Conservation (phyloP, 176 grass and related monocot genomes). For the Eleusine coracana region DNA sequence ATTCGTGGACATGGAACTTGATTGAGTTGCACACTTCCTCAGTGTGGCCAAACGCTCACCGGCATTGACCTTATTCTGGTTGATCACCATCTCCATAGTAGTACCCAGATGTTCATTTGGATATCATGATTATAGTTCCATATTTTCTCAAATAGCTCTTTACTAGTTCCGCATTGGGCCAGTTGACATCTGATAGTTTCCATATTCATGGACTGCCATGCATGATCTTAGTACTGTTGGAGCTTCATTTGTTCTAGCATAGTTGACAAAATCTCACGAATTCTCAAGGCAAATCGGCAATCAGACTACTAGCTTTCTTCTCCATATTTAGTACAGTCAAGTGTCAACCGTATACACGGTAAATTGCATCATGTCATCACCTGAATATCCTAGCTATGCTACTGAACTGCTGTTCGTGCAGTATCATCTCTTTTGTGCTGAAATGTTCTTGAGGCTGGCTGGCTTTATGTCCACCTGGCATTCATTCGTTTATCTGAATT, state of each 20-base stretch:
- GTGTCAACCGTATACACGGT: neutral
- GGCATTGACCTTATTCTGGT: too few relatives aligned
- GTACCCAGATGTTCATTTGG: too few relatives aligned
- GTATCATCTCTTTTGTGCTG: conserved; percentile 4
- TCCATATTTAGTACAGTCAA: neutral
- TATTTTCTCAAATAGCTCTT: too few relatives aligned
- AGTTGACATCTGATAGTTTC: too few relatives aligned
- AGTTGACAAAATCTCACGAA: neutral
- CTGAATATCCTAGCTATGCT: neutral
- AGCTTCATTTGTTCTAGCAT: neutral
- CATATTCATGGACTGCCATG: too few relatives aligned
- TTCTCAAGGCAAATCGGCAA: neutral
- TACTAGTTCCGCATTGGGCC: too few relatives aligned
- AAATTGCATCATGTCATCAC: neutral
- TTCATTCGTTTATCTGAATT: neutral
- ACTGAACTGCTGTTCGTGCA: neutral
- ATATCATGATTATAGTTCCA: too few relatives aligned
- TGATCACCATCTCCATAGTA: too few relatives aligned
- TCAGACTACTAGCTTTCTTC: neutral
- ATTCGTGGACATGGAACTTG: too few relatives aligned
- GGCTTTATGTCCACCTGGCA: neutral
- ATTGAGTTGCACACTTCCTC: too few relatives aligned
- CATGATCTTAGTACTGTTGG: too few relatives aligned
- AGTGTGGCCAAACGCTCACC: too few relatives aligned
- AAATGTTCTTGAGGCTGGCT: neutral